Evolutionary conservation across 495 filamentous ascomycete genomes (phyloP).

Genomic region (Aspergillus homomorphus): DNA sequence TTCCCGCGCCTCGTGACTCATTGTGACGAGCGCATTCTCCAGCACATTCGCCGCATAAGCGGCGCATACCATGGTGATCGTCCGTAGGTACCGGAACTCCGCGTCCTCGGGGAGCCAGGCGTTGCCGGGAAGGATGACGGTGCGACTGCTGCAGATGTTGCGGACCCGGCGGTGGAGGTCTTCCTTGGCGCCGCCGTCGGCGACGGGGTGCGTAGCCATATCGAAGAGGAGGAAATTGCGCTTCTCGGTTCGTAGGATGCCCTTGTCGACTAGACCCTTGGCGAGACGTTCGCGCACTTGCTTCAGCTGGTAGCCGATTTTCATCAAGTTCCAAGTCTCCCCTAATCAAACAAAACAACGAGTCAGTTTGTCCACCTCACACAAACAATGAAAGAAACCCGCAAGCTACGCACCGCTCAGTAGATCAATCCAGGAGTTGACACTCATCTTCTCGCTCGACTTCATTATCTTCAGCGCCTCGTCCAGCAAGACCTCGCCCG

Average conservation of each 20-base stretch:
- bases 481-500: conserved; percentile 94
- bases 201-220: conserved; percentile 99
- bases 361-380: conserved; percentile 18
- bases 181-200: conserved; percentile 94
- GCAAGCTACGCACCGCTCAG: conserved; percentile 77
- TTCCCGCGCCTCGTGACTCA: conserved; percentile 92
- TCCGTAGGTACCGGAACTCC: conserved; percentile 88
- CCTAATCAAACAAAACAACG: conserved; percentile 49
- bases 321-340: conserved; percentile 99
- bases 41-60: conserved; percentile 97
- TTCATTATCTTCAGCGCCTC: conserved; percentile 99
- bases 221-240: conserved; percentile 99
- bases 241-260: conserved; percentile 96
- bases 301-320: conserved; percentile 99
- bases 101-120: conserved; percentile 90
- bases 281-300: conserved; percentile 96
- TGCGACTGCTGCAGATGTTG: conserved; percentile 88
- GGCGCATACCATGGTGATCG: conserved; percentile 93
- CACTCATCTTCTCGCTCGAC: conserved; percentile 98
- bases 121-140: conserved; percentile 78
- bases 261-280: conserved; percentile 98
- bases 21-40: conserved; percentile 90
- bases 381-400: neutral
- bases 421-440: conserved; percentile 95
- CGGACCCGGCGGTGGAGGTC: conserved; percentile 90